phyloP scores from a whole-genome alignment of 169 alveolate species.

The Plasmodium malariae region DNA sequence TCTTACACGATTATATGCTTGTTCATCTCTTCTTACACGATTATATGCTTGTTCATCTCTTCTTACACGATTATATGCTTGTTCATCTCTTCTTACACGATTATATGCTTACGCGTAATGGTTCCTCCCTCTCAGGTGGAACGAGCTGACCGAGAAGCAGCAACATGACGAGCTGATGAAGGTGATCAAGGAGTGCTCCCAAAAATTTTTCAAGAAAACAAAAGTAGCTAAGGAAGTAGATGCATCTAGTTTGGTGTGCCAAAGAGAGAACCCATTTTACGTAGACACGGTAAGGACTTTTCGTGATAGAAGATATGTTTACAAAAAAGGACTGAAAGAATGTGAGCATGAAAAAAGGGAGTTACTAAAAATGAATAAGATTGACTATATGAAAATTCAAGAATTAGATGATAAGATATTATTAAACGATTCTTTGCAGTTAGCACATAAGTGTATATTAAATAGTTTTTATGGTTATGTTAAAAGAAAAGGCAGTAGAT shows the following conservation, averaged over 20 bases:
- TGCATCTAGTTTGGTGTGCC: constrained; percentile 94
- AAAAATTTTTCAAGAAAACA: constrained; percentile 81
- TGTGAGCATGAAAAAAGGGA: constrained; percentile 88
- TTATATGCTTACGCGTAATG: not conserved
- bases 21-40: not conserved
- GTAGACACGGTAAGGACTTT: constrained; percentile 95
- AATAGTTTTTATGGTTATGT: constrained; percentile 99
- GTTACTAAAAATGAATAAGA: constrained; percentile 86
- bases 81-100: not conserved
- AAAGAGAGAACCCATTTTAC: constrained; percentile 98
- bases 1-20: not conserved
- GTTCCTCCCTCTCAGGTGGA: constrained; percentile 77
- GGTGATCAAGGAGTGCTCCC: constrained; percentile 92
- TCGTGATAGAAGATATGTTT: constrained; percentile 98
- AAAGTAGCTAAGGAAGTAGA: constrained; percentile 82
- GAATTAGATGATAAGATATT: constrained; percentile 92
- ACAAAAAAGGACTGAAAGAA: constrained; percentile 91
- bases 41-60: not conserved
- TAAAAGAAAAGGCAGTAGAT: constrained; percentile 99
- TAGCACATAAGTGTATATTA: constrained; percentile 99
- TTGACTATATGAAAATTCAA: constrained; percentile 86
- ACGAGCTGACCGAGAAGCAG: constrained; percentile 88
- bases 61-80: not conserved
- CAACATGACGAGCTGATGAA: constrained; percentile 89
- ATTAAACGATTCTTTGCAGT: constrained; percentile 96